Base-by-base conservation (phyloP, 495 filamentous ascomycete genomes). In the Penicillium fimorum region DNA sequence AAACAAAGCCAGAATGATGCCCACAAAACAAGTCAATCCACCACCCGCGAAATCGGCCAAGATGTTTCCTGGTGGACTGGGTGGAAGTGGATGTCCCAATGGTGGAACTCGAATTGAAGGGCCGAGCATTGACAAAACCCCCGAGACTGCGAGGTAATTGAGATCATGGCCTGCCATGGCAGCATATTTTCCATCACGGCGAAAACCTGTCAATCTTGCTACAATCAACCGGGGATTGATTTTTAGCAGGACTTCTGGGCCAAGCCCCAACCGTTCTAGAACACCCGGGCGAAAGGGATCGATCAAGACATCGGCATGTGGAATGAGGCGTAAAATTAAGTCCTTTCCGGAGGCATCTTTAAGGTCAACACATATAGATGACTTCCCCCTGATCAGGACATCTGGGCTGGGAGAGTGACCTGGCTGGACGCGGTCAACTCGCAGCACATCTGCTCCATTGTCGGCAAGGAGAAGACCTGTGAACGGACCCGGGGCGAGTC, bases 141-240 rank as follows among this genome's bases (percentile, higher is more conserved):
- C 90, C 1, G 83, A 85, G 2, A 91, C 87, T 25, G 89, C 84
- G 13, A 94, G 82, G 65, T 92, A 94, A 61, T 95, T 94, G 65
- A 95, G 92, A 64, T 95, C 90, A 59, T 95, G 90, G 4, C 90
- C 90, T 0, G 90, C 90, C 88, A 92, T 92, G 37, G 66, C 47
- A n/a, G 76, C 75, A 66, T 90, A 93, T 55, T 80, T 80, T 8
- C 89, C 90, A 57, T 63, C 61, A 15, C 89, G 76, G 15, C 90
- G 76, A 61, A 92, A 93, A 2, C 90, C 90, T 8, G 89, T 89
- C 67, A 93, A 76, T 15, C 89, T 82, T 6, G 76, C 87, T 40
- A 91, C 80, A 35, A 93, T 79, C 5, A 95, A 67, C 12, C 83
- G 75, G 13, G 83, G 83, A 61, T 92, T 93, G 1, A 62, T 59